Evolutionary conservation across 331 rosid species (phyloP).

Genomic region (Malus hybrid): DNA sequence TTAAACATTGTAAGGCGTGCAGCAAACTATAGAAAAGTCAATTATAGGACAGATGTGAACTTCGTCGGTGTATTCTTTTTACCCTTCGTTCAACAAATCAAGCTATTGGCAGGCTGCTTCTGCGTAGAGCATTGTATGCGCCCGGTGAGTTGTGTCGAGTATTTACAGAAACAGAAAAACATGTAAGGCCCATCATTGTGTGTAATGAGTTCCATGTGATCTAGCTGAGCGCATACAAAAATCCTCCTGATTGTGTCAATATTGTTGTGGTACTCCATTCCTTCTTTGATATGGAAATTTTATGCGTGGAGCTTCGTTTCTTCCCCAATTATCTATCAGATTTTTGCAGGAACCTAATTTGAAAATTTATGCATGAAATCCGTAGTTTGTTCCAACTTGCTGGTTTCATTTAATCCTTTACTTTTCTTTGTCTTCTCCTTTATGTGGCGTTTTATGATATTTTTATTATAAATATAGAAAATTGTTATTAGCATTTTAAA

Average conservation of each 20-base stretch:
- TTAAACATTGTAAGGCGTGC: constrained; percentile 19
- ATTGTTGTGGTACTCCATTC: constrained; percentile 7
- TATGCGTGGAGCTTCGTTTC: neutral
- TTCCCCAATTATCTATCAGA: neutral
- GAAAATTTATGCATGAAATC: neutral
- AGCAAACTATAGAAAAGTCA: constrained; percentile 26
- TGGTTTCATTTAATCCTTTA: neutral
- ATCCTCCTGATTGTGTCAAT: neutral
- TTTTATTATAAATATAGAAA: too few species aligned
- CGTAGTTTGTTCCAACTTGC: neutral
- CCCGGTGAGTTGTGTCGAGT: neutral
- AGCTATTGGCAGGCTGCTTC: constrained; percentile 1
- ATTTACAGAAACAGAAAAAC: neutral
- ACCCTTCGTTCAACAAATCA: constrained; percentile 8
- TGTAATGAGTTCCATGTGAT: neutral
- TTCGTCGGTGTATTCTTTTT: constrained; percentile 13
- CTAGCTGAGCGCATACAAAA: neutral
- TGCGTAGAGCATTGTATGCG: neutral
- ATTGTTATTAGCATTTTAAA: too few species aligned
- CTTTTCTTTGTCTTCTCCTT: neutral
- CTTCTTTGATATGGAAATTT: neutral
- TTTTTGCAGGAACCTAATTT: neutral
- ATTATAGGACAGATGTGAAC: constrained; percentile 35
- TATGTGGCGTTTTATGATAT: neutral
- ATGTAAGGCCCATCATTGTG: neutral